phyloP scores from a whole-genome alignment of 2,329 filamentous ascomycete species.

The Aspergillus eucalypticola region DNA sequence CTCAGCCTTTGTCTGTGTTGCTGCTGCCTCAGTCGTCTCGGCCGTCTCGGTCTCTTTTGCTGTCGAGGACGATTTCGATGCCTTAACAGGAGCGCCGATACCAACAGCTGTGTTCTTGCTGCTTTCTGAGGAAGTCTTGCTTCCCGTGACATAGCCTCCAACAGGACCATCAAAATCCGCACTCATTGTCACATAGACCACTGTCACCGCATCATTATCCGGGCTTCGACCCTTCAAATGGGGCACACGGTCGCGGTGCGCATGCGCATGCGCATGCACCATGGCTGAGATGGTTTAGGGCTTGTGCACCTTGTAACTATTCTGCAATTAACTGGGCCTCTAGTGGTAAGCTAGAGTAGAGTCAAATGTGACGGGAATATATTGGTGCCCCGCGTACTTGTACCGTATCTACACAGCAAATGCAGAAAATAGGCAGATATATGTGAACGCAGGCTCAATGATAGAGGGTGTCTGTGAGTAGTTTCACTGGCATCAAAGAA shows the following conservation, averaged over 20 bases:
- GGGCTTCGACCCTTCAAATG: slow-evolving; percentile 22
- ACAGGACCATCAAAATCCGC: slow-evolving; percentile 55
- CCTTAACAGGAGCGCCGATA: slow-evolving; percentile 32
- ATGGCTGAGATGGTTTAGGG: slow-evolving; percentile 20
- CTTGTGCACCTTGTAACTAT: neutral
- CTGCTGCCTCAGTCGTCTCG: slow-evolving; percentile 14
- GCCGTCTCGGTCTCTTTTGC: slow-evolving; percentile 12
- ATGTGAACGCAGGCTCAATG: neutral
- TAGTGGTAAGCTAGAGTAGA: neutral
- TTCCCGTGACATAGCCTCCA: slow-evolving; percentile 49
- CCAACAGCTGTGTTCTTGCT: slow-evolving; percentile 28
- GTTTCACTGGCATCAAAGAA: neutral
- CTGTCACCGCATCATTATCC: slow-evolving; percentile 22
- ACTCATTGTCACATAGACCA: slow-evolving; percentile 55
- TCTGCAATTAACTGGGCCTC: neutral
- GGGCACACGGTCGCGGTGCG: slow-evolving; percentile 31
- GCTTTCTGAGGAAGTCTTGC: slow-evolving; percentile 10
- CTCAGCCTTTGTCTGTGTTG: slow-evolving; percentile 7
- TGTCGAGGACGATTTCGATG: slow-evolving; percentile 10
- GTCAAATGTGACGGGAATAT: too few relatives aligned
- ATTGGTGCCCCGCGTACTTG: neutral
- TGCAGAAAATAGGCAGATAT: neutral
- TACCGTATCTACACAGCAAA: neutral
- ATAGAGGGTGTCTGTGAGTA: neutral
- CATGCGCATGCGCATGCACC: slow-evolving; percentile 32